Evolutionary conservation across 257 asterid genomes (phyloP), one percentile per base, ranked within the genome.

Genomic region (Ehretia macrophylla): DNA sequence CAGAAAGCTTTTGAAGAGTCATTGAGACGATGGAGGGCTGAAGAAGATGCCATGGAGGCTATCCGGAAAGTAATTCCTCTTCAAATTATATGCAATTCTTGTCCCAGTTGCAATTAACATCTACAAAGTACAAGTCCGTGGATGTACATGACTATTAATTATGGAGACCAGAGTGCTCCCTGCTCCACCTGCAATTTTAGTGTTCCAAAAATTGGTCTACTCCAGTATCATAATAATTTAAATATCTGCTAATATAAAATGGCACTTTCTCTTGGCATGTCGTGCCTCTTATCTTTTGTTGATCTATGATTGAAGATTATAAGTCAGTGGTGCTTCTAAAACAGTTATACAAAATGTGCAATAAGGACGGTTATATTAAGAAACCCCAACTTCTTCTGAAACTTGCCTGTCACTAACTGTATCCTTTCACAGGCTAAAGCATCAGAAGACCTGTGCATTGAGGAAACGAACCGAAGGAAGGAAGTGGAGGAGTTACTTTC

Each of bases 21-120:
- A 23, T 56, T 84, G 77, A 70, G 71, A 63, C 71, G 72, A 60
- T 66, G 79, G 83, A 77, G 80, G 62, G 81, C 86, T 60, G 88
- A 81, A 68, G 83, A 73, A 65, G 87, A 78, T 80, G 87, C 75
- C 53, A 27, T 66, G 60, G 90, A 82, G 67, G 72, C 83, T 62
- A 48, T 60, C 62, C 51, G 56, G 12, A 48, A 66, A 92, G 97
- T 86, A 75, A 74, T 58, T 58, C 47, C 44, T 39, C 56, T 66
- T 57, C 32, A 35, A 17, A 45, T n/a, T 56, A 42, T 14, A 42
- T 3, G 47, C 11, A 10, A 42, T 42, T 10, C 8, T 42, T 2
- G 35, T 27, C 35, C 35, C 35, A 27, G 3, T 27, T 27, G 1
- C 12, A 42, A 42, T 10, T 38, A 42, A 42, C 11, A 42, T 42